Conservation (phyloP, 2,329 filamentous ascomycete genomes). For the Atkinsonella texensis region DNA sequence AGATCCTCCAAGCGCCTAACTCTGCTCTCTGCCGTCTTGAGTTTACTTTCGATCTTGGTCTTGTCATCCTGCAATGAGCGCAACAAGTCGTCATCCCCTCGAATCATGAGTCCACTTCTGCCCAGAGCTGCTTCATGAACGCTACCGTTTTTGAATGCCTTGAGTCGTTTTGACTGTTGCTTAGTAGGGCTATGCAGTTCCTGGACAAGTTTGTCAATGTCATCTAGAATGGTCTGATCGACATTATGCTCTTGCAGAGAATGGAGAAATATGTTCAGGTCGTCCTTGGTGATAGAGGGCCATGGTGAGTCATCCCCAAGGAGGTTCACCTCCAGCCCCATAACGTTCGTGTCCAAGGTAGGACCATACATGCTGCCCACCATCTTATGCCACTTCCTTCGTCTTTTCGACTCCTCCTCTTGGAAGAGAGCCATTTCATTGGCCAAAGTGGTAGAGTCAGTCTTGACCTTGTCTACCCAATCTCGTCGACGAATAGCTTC, state of each 20-base stretch:
- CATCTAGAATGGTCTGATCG: conserved; percentile 53
- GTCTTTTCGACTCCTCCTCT: conserved; percentile 80
- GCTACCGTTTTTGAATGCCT: conserved; percentile 93
- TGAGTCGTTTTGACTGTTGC: conserved; percentile 75
- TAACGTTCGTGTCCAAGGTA: conserved; percentile 52
- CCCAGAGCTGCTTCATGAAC: conserved; percentile 82
- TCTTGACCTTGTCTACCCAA: conserved; percentile 84
- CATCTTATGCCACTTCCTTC: conserved; percentile 81
- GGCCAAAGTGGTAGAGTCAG: conserved; percentile 74
- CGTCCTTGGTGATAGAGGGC: conserved; percentile 64
- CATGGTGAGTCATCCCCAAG: conserved; percentile 67
- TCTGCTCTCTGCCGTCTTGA: conserved; percentile 77
- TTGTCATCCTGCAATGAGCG: conserved; percentile 76
- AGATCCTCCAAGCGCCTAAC: conserved; percentile 86
- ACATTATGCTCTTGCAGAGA: conserved; percentile 52
- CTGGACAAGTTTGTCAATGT: conserved; percentile 63
- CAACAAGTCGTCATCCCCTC: conserved; percentile 76
- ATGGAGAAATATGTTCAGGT: conserved; percentile 63
- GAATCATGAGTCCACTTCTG: conserved; percentile 72
- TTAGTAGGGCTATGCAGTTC: conserved; percentile 74
- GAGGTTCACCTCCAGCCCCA: conserved; percentile 76
- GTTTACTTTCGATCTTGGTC: conserved; percentile 55
- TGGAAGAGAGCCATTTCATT: conserved; percentile 90
- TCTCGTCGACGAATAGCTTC: conserved; percentile 79
- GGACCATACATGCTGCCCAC: conserved; percentile 67